These are phyloP conservation scores for Zygosaccharomyces rouxii DNA, from an alignment of 805 yeast species.

Conservation along the genomic window DNA sequence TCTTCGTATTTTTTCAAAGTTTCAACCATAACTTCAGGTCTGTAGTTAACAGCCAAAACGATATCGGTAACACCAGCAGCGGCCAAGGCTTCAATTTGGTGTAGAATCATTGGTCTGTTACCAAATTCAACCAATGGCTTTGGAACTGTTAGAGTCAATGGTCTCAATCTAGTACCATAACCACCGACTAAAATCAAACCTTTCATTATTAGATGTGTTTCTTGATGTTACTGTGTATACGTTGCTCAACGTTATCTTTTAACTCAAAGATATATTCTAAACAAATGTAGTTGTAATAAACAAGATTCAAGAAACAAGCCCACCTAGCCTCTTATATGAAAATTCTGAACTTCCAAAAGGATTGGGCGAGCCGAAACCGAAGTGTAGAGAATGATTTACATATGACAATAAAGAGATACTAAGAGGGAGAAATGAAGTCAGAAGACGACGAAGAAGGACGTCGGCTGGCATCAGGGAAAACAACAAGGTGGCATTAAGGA, in stretches of 20 bases:
- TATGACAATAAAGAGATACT: not conserved
- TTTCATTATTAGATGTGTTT: slow-evolving; percentile 52
- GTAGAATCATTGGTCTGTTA: slow-evolving; percentile 98
- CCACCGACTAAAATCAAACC: slow-evolving; percentile 98
- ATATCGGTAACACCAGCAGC: slow-evolving; percentile 98
- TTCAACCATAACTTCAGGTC: slow-evolving; percentile 98
- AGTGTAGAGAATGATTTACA: slow-evolving; percentile 1
- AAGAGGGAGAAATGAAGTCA: not conserved
- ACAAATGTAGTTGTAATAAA: not conserved
- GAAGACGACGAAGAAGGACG: no score
- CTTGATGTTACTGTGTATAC: not conserved
- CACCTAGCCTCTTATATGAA: slow-evolving; percentile 5
- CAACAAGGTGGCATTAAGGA: slow-evolving; percentile 14
- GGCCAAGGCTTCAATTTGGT: slow-evolving; percentile 97
- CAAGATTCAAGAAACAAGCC: not conserved
- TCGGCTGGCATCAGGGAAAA: slow-evolving; percentile 3
- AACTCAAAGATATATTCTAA: not conserved
- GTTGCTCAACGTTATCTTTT: not conserved
- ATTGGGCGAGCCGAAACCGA: slow-evolving; percentile 8
- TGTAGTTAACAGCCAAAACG: slow-evolving; percentile 96
- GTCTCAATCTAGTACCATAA: slow-evolving; percentile 99
- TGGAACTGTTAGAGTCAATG: slow-evolving; percentile 90
- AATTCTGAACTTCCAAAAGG: slow-evolving; percentile 1
- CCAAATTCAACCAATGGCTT: slow-evolving; percentile 97
- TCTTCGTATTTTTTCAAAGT: slow-evolving; percentile 91